Evolutionary conservation across 2,329 filamentous ascomycete genomes (phyloP).

Genomic region (Stylonectria norvegica): DNA sequence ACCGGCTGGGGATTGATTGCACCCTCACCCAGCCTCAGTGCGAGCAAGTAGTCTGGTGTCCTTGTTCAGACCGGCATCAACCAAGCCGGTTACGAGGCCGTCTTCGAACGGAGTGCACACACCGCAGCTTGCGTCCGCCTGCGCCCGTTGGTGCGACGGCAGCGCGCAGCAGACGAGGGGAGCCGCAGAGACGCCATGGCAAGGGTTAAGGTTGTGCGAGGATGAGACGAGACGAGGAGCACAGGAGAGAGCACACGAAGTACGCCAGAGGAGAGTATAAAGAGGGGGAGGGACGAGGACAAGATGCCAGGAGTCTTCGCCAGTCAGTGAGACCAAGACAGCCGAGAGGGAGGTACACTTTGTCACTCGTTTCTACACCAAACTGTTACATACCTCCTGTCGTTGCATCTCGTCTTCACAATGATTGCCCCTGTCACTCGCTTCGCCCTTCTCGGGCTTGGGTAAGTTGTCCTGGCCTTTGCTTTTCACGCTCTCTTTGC

Average conservation of each 20-base stretch:
- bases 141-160: slow-evolving; percentile 16
- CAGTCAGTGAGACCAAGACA: slow-evolving; percentile 20
- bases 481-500: not conserved
- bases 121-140: slow-evolving; percentile 1
- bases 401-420: not conserved
- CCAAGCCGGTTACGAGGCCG: not conserved
- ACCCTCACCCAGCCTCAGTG: too few relatives aligned
- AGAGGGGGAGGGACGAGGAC: slow-evolving; percentile 19
- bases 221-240: not conserved
- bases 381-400: not conserved
- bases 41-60: too few relatives aligned
- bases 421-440: slow-evolving; percentile 22
- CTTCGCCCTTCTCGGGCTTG: slow-evolving; percentile 28
- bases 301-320: slow-evolving; percentile 1
- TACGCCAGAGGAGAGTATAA: slow-evolving; percentile 19
- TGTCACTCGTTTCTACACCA: slow-evolving; percentile 25
- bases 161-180: slow-evolving; percentile 14
- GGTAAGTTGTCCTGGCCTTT: slow-evolving; percentile 17
- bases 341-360: slow-evolving; percentile 10
- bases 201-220: slow-evolving; percentile 17
- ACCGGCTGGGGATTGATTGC: too few relatives aligned
- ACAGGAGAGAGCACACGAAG: slow-evolving; percentile 8
- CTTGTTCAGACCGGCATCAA: too few relatives aligned
- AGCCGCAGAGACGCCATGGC: slow-evolving; percentile 2
- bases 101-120: slow-evolving; percentile 1